phyloP scores from a whole-genome alignment of 192 early-diverging fungal species.

The Coemansia erecta region DNA sequence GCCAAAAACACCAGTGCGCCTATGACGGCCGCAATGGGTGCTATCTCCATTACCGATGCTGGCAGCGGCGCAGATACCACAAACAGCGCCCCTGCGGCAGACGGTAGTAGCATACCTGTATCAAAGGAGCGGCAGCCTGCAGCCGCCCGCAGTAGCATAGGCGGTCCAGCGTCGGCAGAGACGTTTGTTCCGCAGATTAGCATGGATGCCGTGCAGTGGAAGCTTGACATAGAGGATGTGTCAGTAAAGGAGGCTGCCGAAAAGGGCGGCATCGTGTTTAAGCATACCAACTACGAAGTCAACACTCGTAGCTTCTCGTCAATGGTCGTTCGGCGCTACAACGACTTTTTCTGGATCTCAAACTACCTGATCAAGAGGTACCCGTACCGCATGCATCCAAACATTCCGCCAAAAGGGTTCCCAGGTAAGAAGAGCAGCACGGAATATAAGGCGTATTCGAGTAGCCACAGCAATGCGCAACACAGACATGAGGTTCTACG shows the following conservation, averaged over 20 bases:
- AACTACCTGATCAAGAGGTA: constrained; percentile 76
- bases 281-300: constrained; percentile 86
- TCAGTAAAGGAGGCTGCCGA: constrained; percentile 54
- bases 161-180: constrained; percentile 2
- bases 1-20: constrained; percentile 12
- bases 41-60: constrained; percentile 16
- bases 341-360: constrained; percentile 87
- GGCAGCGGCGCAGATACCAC: background rate
- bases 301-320: constrained; percentile 60
- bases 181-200: constrained; percentile 32
- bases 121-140: constrained; percentile 35
- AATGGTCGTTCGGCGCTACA: constrained; percentile 78
- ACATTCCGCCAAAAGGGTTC: constrained; percentile 86
- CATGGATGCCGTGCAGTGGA: constrained; percentile 51
- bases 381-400: constrained; percentile 76
- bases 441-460: no score
- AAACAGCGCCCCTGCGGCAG: constrained; percentile 24
- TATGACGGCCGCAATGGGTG: constrained; percentile 23
- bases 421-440: constrained; percentile 57
- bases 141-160: constrained; percentile 4
- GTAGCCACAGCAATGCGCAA: no score
- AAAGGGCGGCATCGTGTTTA: constrained; percentile 66
- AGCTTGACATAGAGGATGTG: constrained; percentile 54
- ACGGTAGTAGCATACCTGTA: constrained; percentile 18
- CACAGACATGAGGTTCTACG: no score